Percentiles rank a stretch among this genome's conserved stretches.
These are phyloP conservation scores for Apodospora peruviana DNA, from an alignment of 495 filamentous ascomycete species.

Conservation along the genomic window DNA sequence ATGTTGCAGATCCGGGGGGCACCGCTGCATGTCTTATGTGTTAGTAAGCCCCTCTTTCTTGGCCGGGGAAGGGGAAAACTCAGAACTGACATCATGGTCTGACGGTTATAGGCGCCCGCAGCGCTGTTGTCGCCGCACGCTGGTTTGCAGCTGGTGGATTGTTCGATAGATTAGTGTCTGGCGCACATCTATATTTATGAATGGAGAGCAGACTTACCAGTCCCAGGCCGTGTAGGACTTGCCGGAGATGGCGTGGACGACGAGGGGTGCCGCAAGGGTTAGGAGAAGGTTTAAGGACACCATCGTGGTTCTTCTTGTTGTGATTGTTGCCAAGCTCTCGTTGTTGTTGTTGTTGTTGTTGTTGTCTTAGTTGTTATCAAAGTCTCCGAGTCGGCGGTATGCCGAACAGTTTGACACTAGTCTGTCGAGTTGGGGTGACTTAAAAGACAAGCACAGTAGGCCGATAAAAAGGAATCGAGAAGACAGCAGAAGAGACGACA, in stretches of 20 bases:
- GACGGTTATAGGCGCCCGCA: constrained; percentile 4
- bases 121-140: constrained; percentile 6
- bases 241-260: constrained; percentile 1
- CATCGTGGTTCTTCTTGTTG: background rate
- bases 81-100: constrained; percentile 7
- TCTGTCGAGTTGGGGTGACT: background rate
- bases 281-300: background rate
- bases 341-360: background rate
- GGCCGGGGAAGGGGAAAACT: no score
- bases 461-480: background rate
- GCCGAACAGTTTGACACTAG: background rate
- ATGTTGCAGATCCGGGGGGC: constrained; percentile 9
- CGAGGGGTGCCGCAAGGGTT: background rate
- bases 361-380: no score
- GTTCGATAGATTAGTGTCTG: no score
- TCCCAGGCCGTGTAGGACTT: constrained; percentile 11
- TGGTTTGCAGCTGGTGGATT: constrained; percentile 7
- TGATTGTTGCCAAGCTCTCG: background rate
- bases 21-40: background rate
- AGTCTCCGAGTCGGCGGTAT: no score
- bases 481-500: background rate
- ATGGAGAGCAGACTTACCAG: background rate
- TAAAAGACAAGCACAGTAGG: background rate
- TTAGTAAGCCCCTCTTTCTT: background rate
- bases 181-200: no score